These are phyloP conservation scores for Fusarium kyushuense DNA, from an alignment of 2,329 filamentous ascomycete genomes.

Conservation along the genomic window DNA sequence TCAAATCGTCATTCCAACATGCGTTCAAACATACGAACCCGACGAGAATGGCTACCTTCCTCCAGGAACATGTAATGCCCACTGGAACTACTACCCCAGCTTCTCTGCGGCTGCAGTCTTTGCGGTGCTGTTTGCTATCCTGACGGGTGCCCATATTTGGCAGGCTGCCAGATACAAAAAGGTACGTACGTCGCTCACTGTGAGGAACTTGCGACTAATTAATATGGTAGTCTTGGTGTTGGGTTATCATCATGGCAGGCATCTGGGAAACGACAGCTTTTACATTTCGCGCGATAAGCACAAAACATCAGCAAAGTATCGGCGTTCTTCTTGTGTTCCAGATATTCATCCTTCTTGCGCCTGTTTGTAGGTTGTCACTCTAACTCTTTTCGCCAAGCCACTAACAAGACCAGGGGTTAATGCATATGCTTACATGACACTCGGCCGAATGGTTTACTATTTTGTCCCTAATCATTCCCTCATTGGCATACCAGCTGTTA, in stretches of 20 bases:
- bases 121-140: constrained; percentile 42
- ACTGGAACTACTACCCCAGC: constrained; percentile 52
- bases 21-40: constrained; percentile 51
- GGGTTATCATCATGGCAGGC: constrained; percentile 55
- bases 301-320: constrained; percentile 34
- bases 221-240: constrained; percentile 47
- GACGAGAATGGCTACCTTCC: constrained; percentile 53
- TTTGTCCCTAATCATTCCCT: constrained; percentile 55
- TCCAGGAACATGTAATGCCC: constrained; percentile 48
- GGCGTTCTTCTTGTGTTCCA: constrained; percentile 40
- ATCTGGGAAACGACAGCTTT: constrained; percentile 45
- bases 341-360: constrained; percentile 43
- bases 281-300: constrained; percentile 39
- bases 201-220: neutral
- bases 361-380: constrained; percentile 35
- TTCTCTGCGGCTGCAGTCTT: constrained; percentile 50
- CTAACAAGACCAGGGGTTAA: constrained; percentile 55
- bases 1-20: constrained; percentile 51
- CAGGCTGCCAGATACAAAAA: constrained; percentile 42
- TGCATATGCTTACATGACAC: constrained; percentile 60
- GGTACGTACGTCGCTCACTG: constrained; percentile 38
- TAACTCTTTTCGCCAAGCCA: fast-evolving
- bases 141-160: constrained; percentile 39
- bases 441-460: constrained; percentile 60
- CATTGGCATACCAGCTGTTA: constrained; percentile 53